Conservation (phyloP, 228 moss, liverwort and hornwort species). For the Sphagnum magellanicum region DNA sequence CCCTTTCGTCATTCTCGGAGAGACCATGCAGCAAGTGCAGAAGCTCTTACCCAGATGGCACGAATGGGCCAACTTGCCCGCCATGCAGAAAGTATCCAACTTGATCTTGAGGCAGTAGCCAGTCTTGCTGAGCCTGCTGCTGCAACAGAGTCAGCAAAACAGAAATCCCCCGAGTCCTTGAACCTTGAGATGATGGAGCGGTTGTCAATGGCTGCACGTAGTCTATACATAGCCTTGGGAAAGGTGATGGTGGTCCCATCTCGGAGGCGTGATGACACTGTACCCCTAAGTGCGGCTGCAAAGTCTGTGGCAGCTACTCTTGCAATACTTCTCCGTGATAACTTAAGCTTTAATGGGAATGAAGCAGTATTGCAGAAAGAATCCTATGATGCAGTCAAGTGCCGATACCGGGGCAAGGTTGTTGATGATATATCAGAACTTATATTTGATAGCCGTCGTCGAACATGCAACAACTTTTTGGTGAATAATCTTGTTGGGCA, state of each 20-base stretch:
- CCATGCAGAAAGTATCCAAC: constrained; percentile 68
- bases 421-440: constrained; percentile 77
- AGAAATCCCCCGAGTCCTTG: constrained; percentile 75
- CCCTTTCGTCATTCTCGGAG: constrained; percentile 75
- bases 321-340: constrained; percentile 73
- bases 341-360: constrained; percentile 68
- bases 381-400: constrained; percentile 65
- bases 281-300: constrained; percentile 61
- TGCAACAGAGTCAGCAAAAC: constrained; percentile 52
- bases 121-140: constrained; percentile 59
- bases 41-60: constrained; percentile 85
- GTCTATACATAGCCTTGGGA: constrained; percentile 81
- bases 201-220: constrained; percentile 60
- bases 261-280: constrained; percentile 82
- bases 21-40: constrained; percentile 69
- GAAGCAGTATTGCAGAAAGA: constrained; percentile 27
- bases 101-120: constrained; percentile 53
- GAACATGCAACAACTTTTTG: constrained; percentile 84
- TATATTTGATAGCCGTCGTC: constrained; percentile 84
- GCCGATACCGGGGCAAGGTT: constrained; percentile 89
- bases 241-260: constrained; percentile 90
- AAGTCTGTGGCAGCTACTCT: constrained; percentile 79
- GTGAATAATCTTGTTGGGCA: constrained; percentile 79
- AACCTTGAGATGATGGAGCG: constrained; percentile 89
- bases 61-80: constrained; percentile 75